Conservation (phyloP, 345 rosid species). For the Lepidium sativum region DNA sequence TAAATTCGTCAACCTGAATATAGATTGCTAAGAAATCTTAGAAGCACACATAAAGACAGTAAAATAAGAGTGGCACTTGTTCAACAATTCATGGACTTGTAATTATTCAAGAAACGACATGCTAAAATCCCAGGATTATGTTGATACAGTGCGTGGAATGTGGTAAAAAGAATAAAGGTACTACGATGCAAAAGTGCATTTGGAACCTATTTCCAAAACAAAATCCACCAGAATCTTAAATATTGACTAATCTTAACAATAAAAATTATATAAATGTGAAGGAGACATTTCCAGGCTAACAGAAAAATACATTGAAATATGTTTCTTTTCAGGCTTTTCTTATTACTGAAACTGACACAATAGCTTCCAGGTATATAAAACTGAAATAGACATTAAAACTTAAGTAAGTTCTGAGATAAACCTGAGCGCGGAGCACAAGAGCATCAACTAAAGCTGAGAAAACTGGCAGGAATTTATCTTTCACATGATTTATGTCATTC, state of each 20-base stretch:
- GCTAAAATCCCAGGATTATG: not conserved
- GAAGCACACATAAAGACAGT: conserved; percentile 9
- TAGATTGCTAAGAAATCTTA: conserved; percentile 10
- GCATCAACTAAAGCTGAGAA: conserved; percentile 76
- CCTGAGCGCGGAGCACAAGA: conserved; percentile 87
- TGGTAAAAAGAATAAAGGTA: not conserved
- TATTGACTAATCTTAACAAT: not conserved
- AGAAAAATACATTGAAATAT: not conserved
- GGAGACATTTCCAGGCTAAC: not conserved
- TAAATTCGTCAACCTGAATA: conserved; percentile 78
- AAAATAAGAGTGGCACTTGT: not conserved
- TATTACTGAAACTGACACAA: not conserved
- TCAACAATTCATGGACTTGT: not conserved
- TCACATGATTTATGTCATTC: conserved; percentile 37
- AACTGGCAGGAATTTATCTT: conserved; percentile 58
- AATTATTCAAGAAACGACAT: not conserved
- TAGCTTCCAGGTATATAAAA: not conserved
- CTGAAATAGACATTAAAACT: not conserved
- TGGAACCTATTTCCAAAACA: not conserved
- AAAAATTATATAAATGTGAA: not conserved
- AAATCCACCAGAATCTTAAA: not conserved
- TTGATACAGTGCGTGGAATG: not conserved
- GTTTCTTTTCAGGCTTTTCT: not conserved
- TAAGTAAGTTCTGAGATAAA: conserved; percentile 21
- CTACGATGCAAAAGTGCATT: not conserved